phyloP scores from a whole-genome alignment of 495 filamentous ascomycete species.

The Penicillium dipodomyicola region DNA sequence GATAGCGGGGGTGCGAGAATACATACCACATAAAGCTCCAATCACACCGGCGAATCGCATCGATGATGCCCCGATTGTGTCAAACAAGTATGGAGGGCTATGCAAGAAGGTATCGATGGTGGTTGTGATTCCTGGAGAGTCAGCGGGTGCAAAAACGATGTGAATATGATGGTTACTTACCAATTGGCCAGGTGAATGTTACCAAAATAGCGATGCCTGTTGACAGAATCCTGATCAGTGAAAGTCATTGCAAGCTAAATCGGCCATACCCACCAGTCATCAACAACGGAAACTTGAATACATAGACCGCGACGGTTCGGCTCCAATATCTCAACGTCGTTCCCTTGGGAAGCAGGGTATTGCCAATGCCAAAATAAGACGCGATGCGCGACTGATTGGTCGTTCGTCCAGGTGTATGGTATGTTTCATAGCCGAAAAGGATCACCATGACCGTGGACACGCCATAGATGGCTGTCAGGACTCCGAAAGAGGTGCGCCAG shows the following conservation, averaged over 20 bases:
- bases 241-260: neutral
- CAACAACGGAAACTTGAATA: slow-evolving; percentile 36
- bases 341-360: slow-evolving; percentile 28
- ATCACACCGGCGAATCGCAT: slow-evolving; percentile 42
- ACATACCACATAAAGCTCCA: slow-evolving; percentile 33
- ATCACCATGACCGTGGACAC: slow-evolving; percentile 43
- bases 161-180: slow-evolving; percentile 16
- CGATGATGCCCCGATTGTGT: slow-evolving; percentile 37
- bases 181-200: slow-evolving; percentile 42
- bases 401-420: slow-evolving; percentile 32
- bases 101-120: slow-evolving; percentile 40
- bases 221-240: neutral
- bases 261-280: slow-evolving; percentile 24
- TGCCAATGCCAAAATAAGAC: slow-evolving; percentile 54
- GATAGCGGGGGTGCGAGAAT: neutral
- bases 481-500: slow-evolving; percentile 47
- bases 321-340: slow-evolving; percentile 25
- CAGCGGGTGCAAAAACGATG: neutral
- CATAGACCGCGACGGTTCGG: slow-evolving; percentile 28
- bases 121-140: slow-evolving; percentile 34
- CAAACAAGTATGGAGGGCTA: slow-evolving; percentile 38
- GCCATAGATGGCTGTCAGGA: slow-evolving; percentile 47
- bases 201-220: slow-evolving; percentile 32
- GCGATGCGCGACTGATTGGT: slow-evolving; percentile 16
- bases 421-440: slow-evolving; percentile 49